Percentiles rank a stretch among this genome's conserved stretches.
phyloP scores from a whole-genome alignment of 139 green algal species.

The Chlamydomonas eustigma region DNA sequence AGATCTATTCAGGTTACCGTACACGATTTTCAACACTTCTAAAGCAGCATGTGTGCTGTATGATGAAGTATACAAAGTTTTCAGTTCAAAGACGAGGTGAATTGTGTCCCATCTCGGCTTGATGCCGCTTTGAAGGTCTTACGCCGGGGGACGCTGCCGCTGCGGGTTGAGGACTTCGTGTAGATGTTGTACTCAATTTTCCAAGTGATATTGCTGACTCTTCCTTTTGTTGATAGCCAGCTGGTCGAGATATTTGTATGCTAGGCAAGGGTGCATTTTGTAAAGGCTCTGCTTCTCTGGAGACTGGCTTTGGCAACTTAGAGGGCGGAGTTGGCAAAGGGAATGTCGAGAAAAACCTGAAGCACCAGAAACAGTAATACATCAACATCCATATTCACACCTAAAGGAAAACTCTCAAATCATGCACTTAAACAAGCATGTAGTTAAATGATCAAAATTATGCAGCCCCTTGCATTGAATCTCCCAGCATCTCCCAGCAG shows the following conservation, averaged over 20 bases:
- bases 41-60: no score
- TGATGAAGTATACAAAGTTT: no score
- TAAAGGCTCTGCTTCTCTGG: conserved; percentile 3
- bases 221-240: neutral
- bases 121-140: no score
- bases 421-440: neutral
- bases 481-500: no score
- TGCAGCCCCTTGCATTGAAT: no score
- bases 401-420: neutral
- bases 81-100: no score
- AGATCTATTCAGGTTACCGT: no score
- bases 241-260: neutral
- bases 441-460: neutral
- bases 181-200: neutral
- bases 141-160: neutral
- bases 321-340: neutral
- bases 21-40: no score
- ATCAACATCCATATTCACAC: neutral
- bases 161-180: neutral
- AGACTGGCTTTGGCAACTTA: conserved; percentile 5
- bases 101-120: no score
- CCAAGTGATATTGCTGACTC: neutral
- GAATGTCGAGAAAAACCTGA: neutral
- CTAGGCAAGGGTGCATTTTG: neutral
- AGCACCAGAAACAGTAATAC: neutral